Evolutionary conservation across 768 basidiomycete species (phyloP), one percentile per base, ranked within the genome.

Genomic region (Rhodotorula paludigena): DNA sequence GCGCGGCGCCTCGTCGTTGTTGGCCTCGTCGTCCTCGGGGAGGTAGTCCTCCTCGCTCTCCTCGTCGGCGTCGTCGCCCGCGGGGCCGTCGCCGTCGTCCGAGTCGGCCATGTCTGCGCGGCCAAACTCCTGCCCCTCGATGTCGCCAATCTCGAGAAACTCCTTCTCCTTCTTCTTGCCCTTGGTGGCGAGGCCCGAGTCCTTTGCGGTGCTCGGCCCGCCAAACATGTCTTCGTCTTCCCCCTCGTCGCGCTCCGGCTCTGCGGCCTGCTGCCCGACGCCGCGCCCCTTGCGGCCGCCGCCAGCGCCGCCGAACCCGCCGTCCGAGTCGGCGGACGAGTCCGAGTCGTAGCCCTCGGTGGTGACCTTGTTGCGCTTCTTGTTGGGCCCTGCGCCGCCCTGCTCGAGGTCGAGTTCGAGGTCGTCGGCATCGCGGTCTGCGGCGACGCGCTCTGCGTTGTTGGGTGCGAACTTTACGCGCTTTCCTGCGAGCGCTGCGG

Each of bases 91-190:
- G 18, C 45, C 77, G 45, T 80, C 81, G 33, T 10, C 52, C 33
- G 20, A 15, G 20, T 64, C 67, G 21, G 45, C 65, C 48, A 67
- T 71, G 33, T 81, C 84, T 4, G 39, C 53, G 45, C 63, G 63
- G 21, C 69, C 68, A 73, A 99, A 98, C 76, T 92, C 93, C 77
- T 99, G 96, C 0, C 96, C 96, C 78, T 97, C 93, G 74, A 98
- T 94, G 77, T 99, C 94, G 12, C 90, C 90, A 25, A 98, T 81
- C 56, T 89, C 83, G 78, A 99, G 80, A 77, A 83, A 96, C 75
- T 86, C 85, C 69, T 82, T 84, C 51, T 68, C 71, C 57, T 77
- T 80, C 73, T 83, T 83, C 49, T 84, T 83, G 54, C 83, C 83
- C 71, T 84, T 84, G 66, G 87, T 85, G 77, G 91, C 92, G 85